phyloP scores from a whole-genome alignment of 176 grass and related monocot species.

The Carex pumila region DNA sequence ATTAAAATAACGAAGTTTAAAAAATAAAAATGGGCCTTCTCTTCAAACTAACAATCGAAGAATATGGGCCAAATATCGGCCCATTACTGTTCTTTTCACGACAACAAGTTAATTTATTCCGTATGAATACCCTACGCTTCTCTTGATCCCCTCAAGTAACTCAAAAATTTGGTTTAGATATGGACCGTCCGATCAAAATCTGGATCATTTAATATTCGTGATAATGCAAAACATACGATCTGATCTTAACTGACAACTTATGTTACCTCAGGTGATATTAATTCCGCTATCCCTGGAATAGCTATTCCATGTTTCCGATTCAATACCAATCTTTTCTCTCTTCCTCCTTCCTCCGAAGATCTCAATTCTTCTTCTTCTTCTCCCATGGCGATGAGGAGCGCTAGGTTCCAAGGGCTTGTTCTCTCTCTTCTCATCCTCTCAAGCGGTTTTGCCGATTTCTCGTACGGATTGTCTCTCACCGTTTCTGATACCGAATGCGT shows the following conservation, averaged over 20 bases:
- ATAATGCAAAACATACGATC: too few relatives aligned
- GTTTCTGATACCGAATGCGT: constrained; percentile 89
- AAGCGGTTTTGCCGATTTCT: constrained; percentile 8
- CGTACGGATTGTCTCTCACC: constrained; percentile 64
- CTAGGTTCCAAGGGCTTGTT: constrained; percentile 14
- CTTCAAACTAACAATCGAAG: not conserved
- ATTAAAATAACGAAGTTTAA: too few relatives aligned
- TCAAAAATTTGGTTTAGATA: too few relatives aligned
- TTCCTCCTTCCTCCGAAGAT: not conserved
- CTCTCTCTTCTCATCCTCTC: constrained; percentile 27
- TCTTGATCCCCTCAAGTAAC: too few relatives aligned
- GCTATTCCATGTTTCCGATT: not conserved
- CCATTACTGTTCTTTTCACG: not conserved
- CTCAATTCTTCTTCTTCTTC: not conserved
- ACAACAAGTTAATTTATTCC: not conserved
- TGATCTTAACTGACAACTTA: too few relatives aligned
- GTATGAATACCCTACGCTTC: too few relatives aligned
- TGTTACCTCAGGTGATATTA: too few relatives aligned
- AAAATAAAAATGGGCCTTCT: not conserved
- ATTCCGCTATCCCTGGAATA: not conserved
- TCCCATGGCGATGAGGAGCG: constrained; percentile 19
- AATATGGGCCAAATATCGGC: not conserved
- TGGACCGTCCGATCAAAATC: too few relatives aligned
- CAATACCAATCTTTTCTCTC: not conserved
- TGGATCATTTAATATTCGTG: too few relatives aligned